These are phyloP conservation scores for Ensete ventricosum DNA, from an alignment of 176 grass and related monocot species.

Conservation along the genomic window DNA sequence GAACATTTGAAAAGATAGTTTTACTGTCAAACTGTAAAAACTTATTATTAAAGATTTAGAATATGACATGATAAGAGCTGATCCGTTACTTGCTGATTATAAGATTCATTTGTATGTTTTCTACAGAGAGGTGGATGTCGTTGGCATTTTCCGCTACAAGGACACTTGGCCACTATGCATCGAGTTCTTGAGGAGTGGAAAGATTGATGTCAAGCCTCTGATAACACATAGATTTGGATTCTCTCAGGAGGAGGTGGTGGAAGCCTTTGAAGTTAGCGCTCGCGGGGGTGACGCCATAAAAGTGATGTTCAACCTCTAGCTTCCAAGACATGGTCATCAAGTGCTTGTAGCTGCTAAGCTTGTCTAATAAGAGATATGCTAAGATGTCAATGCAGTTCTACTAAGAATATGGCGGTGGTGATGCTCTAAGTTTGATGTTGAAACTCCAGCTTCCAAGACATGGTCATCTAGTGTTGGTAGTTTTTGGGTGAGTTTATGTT, in stretches of 20 bases:
- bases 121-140: constrained; percentile 73
- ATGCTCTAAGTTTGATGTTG: constrained; percentile 94
- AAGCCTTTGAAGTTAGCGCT: constrained; percentile 83
- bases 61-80: too few relatives aligned
- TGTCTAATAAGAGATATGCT: too few relatives aligned
- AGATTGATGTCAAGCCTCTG: constrained; percentile 80
- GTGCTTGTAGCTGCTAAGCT: not conserved
- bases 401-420: constrained; percentile 26
- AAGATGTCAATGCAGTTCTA: too few relatives aligned
- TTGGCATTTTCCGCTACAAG: constrained; percentile 83
- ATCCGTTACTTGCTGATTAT: too few relatives aligned
- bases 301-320: constrained; percentile 96
- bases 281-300: constrained; percentile 76
- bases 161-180: constrained; percentile 88
- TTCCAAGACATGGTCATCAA: not conserved
- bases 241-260: constrained; percentile 71
- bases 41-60: too few relatives aligned
- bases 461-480: not conserved
- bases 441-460: constrained; percentile 43
- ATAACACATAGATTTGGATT: constrained; percentile 86
- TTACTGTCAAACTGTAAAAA: too few relatives aligned
- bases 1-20: too few relatives aligned
- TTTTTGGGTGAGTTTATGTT: too few relatives aligned
- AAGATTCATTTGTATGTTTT: not conserved
- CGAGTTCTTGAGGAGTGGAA: constrained; percentile 51